Evolutionary conservation across 495 filamentous ascomycete genomes (phyloP).

Genomic region (Coniosporium apollinis): DNA sequence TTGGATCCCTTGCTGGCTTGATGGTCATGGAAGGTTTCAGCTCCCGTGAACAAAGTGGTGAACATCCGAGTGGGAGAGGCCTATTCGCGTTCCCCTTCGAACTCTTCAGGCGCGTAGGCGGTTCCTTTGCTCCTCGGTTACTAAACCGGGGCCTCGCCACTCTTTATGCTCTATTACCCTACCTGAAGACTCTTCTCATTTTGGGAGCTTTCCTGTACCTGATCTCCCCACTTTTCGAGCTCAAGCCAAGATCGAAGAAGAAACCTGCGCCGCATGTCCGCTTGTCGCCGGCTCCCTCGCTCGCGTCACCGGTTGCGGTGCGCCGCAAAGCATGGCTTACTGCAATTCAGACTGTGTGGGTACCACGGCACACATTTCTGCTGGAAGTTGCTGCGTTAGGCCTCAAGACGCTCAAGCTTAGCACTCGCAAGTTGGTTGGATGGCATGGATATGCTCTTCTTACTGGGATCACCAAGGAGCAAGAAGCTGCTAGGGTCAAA

Average conservation of each 20-base stretch:
- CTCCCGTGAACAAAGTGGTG: slow-evolving; percentile 37
- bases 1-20: slow-evolving; percentile 76
- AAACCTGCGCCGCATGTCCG: slow-evolving; percentile 25
- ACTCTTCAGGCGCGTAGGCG: slow-evolving; percentile 16
- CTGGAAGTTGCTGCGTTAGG: slow-evolving; percentile 69
- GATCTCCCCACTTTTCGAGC: slow-evolving; percentile 48
- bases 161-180: slow-evolving; percentile 11
- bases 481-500: slow-evolving; percentile 75
- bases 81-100: slow-evolving; percentile 48
- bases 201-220: slow-evolving; percentile 52
- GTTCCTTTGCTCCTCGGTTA: too few species aligned
- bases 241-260: slow-evolving; percentile 27
- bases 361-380: slow-evolving; percentile 74
- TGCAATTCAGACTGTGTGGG: slow-evolving; percentile 83
- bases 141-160: too few species aligned
- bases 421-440: slow-evolving; percentile 62
- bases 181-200: slow-evolving; percentile 43
- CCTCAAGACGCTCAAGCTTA: slow-evolving; percentile 65
- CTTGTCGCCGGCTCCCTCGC: slow-evolving; percentile 41
- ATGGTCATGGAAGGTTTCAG: slow-evolving; percentile 73
- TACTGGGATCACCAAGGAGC: slow-evolving; percentile 66
- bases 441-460: slow-evolving; percentile 56
- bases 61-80: slow-evolving; percentile 46
- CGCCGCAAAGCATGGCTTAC: slow-evolving; percentile 86
- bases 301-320: slow-evolving; percentile 70